These are phyloP conservation scores for Bjerkandera adusta DNA, from an alignment of 1,284 basidiomycete species.

Conservation along the genomic window DNA sequence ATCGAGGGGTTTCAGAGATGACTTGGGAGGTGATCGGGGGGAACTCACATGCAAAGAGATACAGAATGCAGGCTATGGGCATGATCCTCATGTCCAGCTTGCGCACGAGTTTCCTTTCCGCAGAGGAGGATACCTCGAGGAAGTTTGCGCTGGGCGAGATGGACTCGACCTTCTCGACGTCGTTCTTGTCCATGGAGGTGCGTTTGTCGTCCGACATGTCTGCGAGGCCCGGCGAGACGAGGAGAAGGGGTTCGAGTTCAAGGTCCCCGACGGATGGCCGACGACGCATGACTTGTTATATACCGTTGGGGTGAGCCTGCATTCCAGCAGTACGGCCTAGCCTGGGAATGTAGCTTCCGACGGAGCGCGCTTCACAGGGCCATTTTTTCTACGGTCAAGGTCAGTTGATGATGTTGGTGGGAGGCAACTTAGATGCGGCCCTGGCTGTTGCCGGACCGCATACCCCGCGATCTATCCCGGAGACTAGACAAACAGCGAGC, in stretches of 20 bases:
- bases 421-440: too few species aligned
- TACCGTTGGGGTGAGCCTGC: not conserved
- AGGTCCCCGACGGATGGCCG: conserved; percentile 10
- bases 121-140: conserved; percentile 15
- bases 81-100: conserved; percentile 69
- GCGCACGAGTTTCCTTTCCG: conserved; percentile 59
- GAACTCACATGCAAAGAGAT: conserved; percentile 71
- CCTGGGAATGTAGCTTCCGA: not conserved
- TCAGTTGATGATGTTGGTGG: conserved; percentile 10
- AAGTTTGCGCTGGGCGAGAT: not conserved
- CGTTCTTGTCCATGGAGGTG: conserved; percentile 14
- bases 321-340: not conserved
- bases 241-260: conserved; percentile 16
- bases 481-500: too few species aligned
- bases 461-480: too few species aligned
- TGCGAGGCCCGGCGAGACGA: not conserved
- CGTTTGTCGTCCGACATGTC: not conserved
- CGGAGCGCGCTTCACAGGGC: not conserved
- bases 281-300: conserved; percentile 3
- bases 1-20: too few species aligned
- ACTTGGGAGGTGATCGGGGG: too few species aligned
- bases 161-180: conserved; percentile 16
- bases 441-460: too few species aligned
- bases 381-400: not conserved
- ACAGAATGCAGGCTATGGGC: conserved; percentile 68